Base-by-base conservation (phyloP, 2,329 filamentous ascomycete species). In the Diaporthe amygdali region DNA sequence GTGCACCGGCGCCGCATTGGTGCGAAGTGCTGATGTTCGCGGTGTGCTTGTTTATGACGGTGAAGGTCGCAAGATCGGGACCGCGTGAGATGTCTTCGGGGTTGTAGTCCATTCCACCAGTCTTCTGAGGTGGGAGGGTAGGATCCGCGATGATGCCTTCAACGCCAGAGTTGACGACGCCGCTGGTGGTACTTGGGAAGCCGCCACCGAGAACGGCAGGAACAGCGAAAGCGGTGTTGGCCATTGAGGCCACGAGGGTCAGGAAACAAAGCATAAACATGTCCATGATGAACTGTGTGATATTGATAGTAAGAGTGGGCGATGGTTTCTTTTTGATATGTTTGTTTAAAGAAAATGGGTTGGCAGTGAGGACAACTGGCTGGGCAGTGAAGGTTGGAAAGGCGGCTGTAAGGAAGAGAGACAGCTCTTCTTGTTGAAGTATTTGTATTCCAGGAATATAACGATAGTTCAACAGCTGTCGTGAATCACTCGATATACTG, bases 1-100 rank as follows among this genome's bases (percentile, higher is more conserved):
- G 67, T 25, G 59, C 55, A 30, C 56, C 69, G 27, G 41, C 41
- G 44, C 55, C 63, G 17, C 27, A 54, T 17, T 61, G 66, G 69
- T 76, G 73, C 8, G 59, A 54, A 1, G 74, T 77, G 20, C 67
- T 72, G 49, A 77, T 69, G 27, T 63, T 49, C 1, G 25, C 64
- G 51, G 52, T 46, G 46, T 71, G 61, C 15, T 54, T 52, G 72
- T 73, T 75, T 41, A 71, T 67, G 41, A 74, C 49, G 12, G 54
- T 30, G 66, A 75, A 61, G 49, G 72, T 74, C 69, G 72, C n/a
- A 14, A 41, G 44, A 30, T 27, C 37, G 7, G 64, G 34, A 20
- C 46, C 37, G 22, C 20, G 9, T 22, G 49, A 37, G 25, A 68
- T 55, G 37, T n/a, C 34, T 34, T 44, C 32, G 9, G 46, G 22